A percentile compares a stretch with the other conserved stretches of the same genome.
These are phyloP conservation scores for Xylaria sp. DNA, from an alignment of 2,329 filamentous ascomycete genomes.

Conservation along the genomic window DNA sequence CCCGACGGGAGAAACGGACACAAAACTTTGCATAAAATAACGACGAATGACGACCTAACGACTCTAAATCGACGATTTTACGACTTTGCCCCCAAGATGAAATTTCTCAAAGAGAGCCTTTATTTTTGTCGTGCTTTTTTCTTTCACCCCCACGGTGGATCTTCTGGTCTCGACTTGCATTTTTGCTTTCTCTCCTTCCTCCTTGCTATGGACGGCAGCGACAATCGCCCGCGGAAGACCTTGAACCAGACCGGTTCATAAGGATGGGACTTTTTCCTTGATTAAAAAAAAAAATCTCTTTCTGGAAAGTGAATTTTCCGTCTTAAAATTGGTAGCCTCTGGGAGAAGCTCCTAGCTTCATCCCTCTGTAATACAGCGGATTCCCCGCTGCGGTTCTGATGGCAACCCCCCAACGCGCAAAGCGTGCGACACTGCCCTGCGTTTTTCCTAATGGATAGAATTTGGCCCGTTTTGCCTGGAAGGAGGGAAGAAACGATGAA, in stretches of 20 bases:
- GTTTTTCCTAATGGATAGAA: conserved; percentile 32
- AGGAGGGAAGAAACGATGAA: conserved; percentile 22
- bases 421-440: conserved; percentile 7
- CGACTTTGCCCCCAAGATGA: conserved; percentile 40
- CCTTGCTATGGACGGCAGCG: conserved; percentile 32
- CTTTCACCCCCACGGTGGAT: conserved; percentile 27
- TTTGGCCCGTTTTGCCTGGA: conserved; percentile 23
- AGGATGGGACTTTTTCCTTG: conserved; percentile 31
- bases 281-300: too few relatives aligned
- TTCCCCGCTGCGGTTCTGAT: conserved; percentile 13
- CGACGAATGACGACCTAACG: conserved; percentile 51
- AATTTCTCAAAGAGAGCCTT: conserved; percentile 30
- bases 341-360: conserved; percentile 12
- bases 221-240: conserved; percentile 39
- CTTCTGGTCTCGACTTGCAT: conserved; percentile 32
- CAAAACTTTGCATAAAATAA: conserved; percentile 51
- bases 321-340: conserved; percentile 19
- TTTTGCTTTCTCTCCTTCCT: conserved; percentile 32
- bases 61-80: conserved; percentile 47
- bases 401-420: conserved; percentile 16
- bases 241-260: conserved; percentile 48
- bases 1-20: conserved; percentile 46
- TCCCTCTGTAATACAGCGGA: conserved; percentile 27
- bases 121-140: conserved; percentile 36
- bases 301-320: conserved; percentile 17